Conservation (phyloP, 2,329 filamentous ascomycete genomes). For the Fonsecaea multimorphosa region DNA sequence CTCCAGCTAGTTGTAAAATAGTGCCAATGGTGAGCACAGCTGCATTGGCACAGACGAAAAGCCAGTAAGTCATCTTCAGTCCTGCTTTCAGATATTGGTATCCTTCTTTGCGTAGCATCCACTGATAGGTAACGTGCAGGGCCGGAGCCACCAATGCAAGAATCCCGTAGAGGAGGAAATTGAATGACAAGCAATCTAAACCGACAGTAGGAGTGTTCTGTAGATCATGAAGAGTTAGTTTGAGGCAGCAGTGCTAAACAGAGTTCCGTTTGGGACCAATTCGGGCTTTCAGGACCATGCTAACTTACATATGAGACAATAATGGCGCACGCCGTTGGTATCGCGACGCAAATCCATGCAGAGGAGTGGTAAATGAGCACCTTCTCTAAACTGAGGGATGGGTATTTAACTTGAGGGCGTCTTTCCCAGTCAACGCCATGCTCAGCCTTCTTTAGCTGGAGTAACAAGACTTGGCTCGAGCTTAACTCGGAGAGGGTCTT, state of each 20-base stretch:
- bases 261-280: not conserved
- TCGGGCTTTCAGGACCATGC: not conserved
- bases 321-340: not conserved
- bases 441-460: not conserved
- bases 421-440: not conserved
- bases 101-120: not conserved
- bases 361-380: not conserved
- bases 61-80: not conserved
- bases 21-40: slow-evolving; percentile 11
- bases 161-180: slow-evolving; percentile 10
- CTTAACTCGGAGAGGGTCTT: not conserved
- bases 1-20: slow-evolving; percentile 8
- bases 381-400: not conserved
- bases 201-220: slow-evolving; percentile 15
- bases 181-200: slow-evolving; percentile 8
- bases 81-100: not conserved
- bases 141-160: not conserved
- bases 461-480: not conserved
- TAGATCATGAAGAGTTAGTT: not conserved
- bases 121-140: slow-evolving; percentile 3
- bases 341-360: not conserved
- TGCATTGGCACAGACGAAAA: slow-evolving; percentile 11
- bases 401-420: not conserved
- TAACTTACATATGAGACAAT: not conserved
- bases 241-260: not conserved